phyloP scores from a whole-genome alignment of 768 basidiomycete species.

The Lactifluus echinatus region DNA sequence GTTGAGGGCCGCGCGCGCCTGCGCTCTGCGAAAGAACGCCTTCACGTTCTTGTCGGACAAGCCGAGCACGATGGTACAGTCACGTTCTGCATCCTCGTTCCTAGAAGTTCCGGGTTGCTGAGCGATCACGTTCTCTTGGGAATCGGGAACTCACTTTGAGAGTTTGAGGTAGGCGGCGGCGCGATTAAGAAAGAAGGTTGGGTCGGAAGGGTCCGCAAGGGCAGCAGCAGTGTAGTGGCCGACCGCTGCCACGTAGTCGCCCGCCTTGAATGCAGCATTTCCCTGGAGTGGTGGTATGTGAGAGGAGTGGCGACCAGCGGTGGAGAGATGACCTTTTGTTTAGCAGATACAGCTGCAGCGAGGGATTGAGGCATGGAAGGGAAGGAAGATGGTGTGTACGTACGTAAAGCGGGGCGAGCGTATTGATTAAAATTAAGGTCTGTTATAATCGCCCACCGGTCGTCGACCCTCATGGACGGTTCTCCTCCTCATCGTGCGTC shows the following conservation, averaged over 20 bases:
- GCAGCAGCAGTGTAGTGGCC: conserved; percentile 83
- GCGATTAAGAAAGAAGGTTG: conserved; percentile 79
- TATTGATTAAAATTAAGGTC: too few relatives aligned
- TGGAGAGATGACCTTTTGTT: conserved; percentile 7
- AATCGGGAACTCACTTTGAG: conserved; percentile 67
- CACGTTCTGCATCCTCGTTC: conserved; percentile 19
- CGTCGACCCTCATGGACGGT: background rate
- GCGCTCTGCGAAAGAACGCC: conserved; percentile 67
- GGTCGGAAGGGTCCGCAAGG: conserved; percentile 57
- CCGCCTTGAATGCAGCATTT: conserved; percentile 76
- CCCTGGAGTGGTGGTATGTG: too few relatives aligned
- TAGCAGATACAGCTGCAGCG: background rate
- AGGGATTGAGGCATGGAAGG: background rate
- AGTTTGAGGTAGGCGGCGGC: conserved; percentile 91
- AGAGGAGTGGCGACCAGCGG: too few relatives aligned
- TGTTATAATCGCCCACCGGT: background rate
- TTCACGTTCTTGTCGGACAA: conserved; percentile 61
- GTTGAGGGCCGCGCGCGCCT: conserved; percentile 54
- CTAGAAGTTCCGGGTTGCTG: background rate
- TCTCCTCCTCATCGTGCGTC: conserved; percentile 9
- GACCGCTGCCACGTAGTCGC: conserved; percentile 68
- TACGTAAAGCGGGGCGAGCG: too few relatives aligned
- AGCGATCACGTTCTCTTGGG: background rate
- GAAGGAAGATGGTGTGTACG: too few relatives aligned
- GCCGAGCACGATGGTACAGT: conserved; percentile 58